phyloP scores from a whole-genome alignment of 140 eudicot genomes.

The Eryngium alpinum region DNA sequence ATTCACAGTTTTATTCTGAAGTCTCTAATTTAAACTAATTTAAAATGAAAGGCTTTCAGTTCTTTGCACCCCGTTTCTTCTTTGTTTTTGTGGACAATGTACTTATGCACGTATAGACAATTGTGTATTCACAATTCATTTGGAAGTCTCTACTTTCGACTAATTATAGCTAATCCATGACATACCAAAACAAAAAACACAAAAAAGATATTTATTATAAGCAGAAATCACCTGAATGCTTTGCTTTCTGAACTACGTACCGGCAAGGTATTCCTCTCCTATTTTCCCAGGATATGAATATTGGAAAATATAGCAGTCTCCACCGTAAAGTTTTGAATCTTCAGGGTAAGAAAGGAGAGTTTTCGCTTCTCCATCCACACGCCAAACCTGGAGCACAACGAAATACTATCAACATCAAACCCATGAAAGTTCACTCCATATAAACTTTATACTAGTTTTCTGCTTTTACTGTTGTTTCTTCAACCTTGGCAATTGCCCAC shows the following conservation, averaged over 20 bases:
- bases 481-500: too few species aligned
- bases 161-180: neutral
- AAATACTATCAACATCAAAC: conserved; percentile 4
- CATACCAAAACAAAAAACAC: neutral
- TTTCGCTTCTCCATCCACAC: conserved; percentile 74
- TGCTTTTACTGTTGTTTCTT: neutral
- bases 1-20: neutral
- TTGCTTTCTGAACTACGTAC: conserved; percentile 94
- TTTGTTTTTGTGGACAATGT: neutral
- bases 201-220: neutral
- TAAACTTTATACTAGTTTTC: neutral
- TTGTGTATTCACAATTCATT: neutral
- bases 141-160: too few species aligned
- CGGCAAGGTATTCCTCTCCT: conserved; percentile 76
- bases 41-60: too few species aligned
- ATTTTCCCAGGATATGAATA: conserved; percentile 85
- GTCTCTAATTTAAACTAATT: neutral
- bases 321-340: conserved; percentile 81
- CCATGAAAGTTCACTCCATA: conserved; percentile 6
- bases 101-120: neutral
- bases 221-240: conserved; percentile 55
- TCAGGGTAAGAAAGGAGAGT: conserved; percentile 62
- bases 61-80: neutral
- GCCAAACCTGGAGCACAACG: conserved; percentile 74
- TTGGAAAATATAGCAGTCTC: conserved; percentile 92